phyloP scores from a whole-genome alignment of 2,329 filamentous ascomycete species.

The Botrytis galanthina region DNA sequence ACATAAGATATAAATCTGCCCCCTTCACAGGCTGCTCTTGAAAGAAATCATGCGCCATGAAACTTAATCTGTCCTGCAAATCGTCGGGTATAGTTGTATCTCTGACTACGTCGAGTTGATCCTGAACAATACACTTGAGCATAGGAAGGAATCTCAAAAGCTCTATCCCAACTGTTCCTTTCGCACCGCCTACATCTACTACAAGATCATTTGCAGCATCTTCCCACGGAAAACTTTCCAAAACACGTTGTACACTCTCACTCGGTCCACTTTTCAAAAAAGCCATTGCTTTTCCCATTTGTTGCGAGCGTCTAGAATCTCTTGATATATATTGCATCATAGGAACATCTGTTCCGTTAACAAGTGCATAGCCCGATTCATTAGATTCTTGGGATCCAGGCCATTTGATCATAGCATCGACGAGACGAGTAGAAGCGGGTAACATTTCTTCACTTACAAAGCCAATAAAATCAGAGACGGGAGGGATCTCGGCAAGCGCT shows the following conservation, averaged over 20 bases:
- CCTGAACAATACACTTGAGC: constrained; percentile 7
- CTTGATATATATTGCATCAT: neutral
- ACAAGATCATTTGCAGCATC: neutral
- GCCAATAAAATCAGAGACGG: constrained; percentile 8
- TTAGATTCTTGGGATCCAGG: constrained; percentile 20
- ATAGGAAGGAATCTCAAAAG: neutral
- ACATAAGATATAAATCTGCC: neutral
- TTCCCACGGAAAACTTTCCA: neutral
- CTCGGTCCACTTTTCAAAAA: constrained; percentile 3
- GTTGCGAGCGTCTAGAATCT: neutral
- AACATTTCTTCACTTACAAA: constrained; percentile 17
- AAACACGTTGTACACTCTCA: neutral
- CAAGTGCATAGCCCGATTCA: constrained; percentile 17
- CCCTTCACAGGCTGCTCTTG: neutral
- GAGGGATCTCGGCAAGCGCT: constrained; percentile 7
- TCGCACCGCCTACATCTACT: constrained; percentile 2
- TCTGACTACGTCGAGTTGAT: neutral
- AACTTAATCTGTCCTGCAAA: neutral
- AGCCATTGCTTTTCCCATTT: constrained; percentile 13
- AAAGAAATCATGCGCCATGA: constrained; percentile 5
- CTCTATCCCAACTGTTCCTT: neutral
- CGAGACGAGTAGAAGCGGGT: constrained; percentile 6
- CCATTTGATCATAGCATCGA: constrained; percentile 24
- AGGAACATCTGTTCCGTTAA: neutral
- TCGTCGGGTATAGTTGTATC: neutral